Evolutionary conservation across 1,284 basidiomycete genomes (phyloP), one percentile per base, ranked within the genome.

Genomic region (Trichosporon asahii): DNA sequence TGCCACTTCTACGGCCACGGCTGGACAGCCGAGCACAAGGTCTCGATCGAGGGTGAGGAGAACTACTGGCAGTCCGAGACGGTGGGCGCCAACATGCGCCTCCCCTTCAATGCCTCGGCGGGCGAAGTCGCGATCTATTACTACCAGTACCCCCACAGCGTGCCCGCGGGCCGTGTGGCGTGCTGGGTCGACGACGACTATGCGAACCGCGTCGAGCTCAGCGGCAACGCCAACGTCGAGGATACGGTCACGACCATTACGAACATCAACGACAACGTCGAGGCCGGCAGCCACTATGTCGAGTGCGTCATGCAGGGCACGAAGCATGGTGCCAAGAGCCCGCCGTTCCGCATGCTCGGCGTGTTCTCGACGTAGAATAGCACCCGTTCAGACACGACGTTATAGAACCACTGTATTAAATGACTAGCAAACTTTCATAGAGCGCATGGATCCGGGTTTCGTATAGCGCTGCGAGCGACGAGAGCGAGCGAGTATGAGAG

Each of bases 1-100:
- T 91, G 91, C 40, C 85, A 95, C 74, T 97, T 98, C 84, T 91
- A 90, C 72, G 95, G 94, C 33, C 90, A 90, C 0, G 95, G 95
- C 3, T 98, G 95, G 94, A 86, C 87, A 69, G 88, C 89, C 1
- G 87, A 88, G 78, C 91, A 93, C 79, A 92, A 93, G 0, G 84
- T 86, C 57, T 84, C 83, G 55, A 78, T 79, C 66, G 66, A 74
- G 15, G 85, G 86, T 69, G 87, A 88, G 67, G 86, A 87, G 70
- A 92, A 96, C 83, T 96, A 95, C 80, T 98, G 94, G 91, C 79
- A 77, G 64, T 74, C 78, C 8, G 89, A 89, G 68, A 85, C 90
- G 68, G 91, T 91, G 5, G 89, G 89, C 69, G 91, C 90, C 76
- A 88, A 88, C 78, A 82, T 97, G 68, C 86, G 94, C 49, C 88